These are phyloP conservation scores for Chaetomiaceae sp. DNA, from an alignment of 2,329 filamentous ascomycete genomes.

Conservation along the genomic window DNA sequence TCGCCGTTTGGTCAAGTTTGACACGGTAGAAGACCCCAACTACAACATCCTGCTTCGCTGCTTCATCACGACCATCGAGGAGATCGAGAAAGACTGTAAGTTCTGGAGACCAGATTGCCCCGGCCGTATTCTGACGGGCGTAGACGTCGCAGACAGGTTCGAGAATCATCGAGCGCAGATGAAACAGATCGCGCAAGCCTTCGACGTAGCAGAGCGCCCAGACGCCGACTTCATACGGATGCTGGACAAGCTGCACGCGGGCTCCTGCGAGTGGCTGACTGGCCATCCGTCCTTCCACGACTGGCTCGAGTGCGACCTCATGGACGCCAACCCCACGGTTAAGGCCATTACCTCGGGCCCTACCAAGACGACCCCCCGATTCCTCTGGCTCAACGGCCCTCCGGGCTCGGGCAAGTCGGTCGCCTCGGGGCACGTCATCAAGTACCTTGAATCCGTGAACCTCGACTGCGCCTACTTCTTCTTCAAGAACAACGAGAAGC, in stretches of 20 bases:
- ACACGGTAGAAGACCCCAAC: slow-evolving; percentile 22
- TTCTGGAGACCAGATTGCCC: background rate
- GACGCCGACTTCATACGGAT: slow-evolving; percentile 25
- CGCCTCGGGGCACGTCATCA: slow-evolving; percentile 25
- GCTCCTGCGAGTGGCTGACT: slow-evolving; percentile 29
- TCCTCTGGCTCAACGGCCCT: slow-evolving; percentile 29
- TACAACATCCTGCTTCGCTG: slow-evolving; percentile 24
- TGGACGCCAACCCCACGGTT: slow-evolving; percentile 3
- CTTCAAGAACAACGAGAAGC: slow-evolving; percentile 26
- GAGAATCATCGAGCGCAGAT: slow-evolving; percentile 21
- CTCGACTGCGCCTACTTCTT: slow-evolving; percentile 29
- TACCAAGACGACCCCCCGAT: slow-evolving; percentile 5
- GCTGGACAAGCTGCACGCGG: slow-evolving; percentile 21
- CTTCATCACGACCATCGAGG: slow-evolving; percentile 24
- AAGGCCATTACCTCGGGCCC: slow-evolving; percentile 16
- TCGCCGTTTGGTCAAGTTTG: slow-evolving; percentile 29
- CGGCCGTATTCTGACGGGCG: background rate
- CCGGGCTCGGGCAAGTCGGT: slow-evolving; percentile 30
- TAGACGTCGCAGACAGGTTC: slow-evolving; percentile 13
- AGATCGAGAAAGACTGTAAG: slow-evolving; percentile 15
- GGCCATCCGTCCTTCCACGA: slow-evolving; percentile 21
- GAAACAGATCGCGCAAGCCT: slow-evolving; percentile 21
- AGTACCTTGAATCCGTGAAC: slow-evolving; percentile 23
- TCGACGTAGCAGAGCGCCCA: slow-evolving; percentile 23
- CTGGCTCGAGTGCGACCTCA: slow-evolving; percentile 24